Conservation (phyloP, 441 rosid species). For the Daphne laureola region DNA sequence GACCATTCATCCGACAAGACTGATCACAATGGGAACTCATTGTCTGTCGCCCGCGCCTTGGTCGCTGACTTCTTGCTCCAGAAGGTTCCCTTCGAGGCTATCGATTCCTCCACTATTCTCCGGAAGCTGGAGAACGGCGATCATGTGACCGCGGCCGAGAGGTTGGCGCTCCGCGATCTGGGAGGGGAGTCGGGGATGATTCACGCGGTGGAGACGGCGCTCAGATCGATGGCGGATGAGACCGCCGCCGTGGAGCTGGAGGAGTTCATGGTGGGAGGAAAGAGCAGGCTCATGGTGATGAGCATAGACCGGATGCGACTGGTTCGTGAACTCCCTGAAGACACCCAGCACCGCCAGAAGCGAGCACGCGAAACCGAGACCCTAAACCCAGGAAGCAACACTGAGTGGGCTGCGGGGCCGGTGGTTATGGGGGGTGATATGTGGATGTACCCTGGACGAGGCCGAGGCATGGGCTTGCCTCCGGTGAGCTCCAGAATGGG, state of each 20-base stretch:
- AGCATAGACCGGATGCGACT: constrained; percentile 64
- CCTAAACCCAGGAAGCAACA: constrained; percentile 15
- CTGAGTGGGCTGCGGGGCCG: constrained; percentile 34
- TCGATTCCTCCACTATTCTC: constrained; percentile 71
- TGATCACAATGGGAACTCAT: constrained; percentile 47
- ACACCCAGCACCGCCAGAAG: constrained; percentile 34
- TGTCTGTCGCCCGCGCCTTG: constrained; percentile 67
- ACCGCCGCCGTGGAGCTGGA: constrained; percentile 72
- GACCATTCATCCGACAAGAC: constrained; percentile 15
- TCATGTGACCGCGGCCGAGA: constrained; percentile 57
- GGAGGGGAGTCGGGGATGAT: constrained; percentile 86
- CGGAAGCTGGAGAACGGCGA: constrained; percentile 89
- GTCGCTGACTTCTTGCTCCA: constrained; percentile 80
- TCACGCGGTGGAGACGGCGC: constrained; percentile 74
- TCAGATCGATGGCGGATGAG: constrained; percentile 81
- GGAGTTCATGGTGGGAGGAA: constrained; percentile 82
- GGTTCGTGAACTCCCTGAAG: constrained; percentile 74
- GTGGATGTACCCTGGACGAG: constrained; percentile 54
- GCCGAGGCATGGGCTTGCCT: constrained; percentile 41
- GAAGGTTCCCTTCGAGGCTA: constrained; percentile 65
- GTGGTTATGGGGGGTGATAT: constrained; percentile 44
- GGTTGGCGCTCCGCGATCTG: constrained; percentile 64
- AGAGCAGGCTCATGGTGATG: constrained; percentile 77
- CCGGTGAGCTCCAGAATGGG: constrained; percentile 34
- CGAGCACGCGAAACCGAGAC: constrained; percentile 17